Evolutionary conservation across 176 grass and related monocot species (phyloP), one percentile per base, ranked within the genome.

Genomic region (Bothriochloa decipiens): DNA sequence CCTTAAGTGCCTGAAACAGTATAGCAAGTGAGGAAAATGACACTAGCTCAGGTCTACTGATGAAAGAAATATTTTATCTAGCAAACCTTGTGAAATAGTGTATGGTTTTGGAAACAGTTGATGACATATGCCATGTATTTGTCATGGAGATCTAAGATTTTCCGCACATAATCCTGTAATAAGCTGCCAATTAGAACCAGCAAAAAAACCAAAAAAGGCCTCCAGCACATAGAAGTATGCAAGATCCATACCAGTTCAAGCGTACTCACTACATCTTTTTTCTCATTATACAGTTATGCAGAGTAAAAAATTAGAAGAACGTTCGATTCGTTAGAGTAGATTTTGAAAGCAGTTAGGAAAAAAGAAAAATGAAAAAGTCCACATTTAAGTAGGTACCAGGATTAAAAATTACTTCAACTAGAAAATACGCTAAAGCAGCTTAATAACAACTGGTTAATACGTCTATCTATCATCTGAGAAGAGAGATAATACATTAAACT

Each of bases 131-230:
- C 69, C 52, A 85, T 82, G 36, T 94, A 92, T 67, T 97, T 97
- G 16, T 92, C 87, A 47, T 97, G 94, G 41, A 92, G 87, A 55
- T 87, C 90, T 26, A 97, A 87, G 25, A 87, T 60, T 90, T 87
- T 92, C 68, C 86, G 80, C 36, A 94, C 83, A 82, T 90, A 97
- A 52, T 92, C 89, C 94, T 97, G 75, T 79, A 82, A 81, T 50
- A 16, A 50, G 10, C 0, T 36, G 82, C 2, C 5, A 58, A 58
- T 82, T 47, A 82, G 27, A 82, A 29, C 22, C 23, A 47, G 53
- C 9, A 27, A 69, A 14, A 27, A 45, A n/a, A n/a, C n/a, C n/a
- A n/a, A n/a, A 45, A 2, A 75, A 11, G 6, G 1, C 22, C 26
- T 18, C 23, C 13, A 29, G 3, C 0, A 28, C 12, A 49, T 45